phyloP scores from a whole-genome alignment of 2,329 filamentous ascomycete species.

The Penicillium crustosum region DNA sequence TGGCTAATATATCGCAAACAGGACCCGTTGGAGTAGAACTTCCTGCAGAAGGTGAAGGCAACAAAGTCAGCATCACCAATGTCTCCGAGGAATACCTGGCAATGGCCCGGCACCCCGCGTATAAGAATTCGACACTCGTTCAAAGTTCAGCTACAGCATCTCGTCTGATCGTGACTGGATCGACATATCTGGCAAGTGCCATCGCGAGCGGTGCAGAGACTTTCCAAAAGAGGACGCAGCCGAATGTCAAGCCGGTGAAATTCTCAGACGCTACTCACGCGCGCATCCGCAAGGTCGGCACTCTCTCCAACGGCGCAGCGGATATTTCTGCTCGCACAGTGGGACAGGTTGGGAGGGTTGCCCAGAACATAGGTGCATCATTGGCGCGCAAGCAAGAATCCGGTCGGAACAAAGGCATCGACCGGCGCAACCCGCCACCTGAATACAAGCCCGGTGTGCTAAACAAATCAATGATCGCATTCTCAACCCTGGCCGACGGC shows the following conservation, averaged over 20 bases:
- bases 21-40: slow-evolving; percentile 52
- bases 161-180: slow-evolving; percentile 85
- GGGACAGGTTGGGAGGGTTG: slow-evolving; percentile 75
- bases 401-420: slow-evolving; percentile 59
- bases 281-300: slow-evolving; percentile 84
- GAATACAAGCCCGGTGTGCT: slow-evolving; percentile 85
- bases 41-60: slow-evolving; percentile 48
- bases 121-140: slow-evolving; percentile 81
- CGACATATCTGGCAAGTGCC: slow-evolving; percentile 73
- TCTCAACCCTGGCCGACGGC: slow-evolving; percentile 90
- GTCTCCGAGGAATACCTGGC: slow-evolving; percentile 64
- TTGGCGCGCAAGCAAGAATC: slow-evolving; percentile 63
- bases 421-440: slow-evolving; percentile 66
- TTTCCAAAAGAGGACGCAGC: slow-evolving; percentile 78
- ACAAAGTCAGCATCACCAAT: slow-evolving; percentile 49
- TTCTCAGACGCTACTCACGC: slow-evolving; percentile 84
- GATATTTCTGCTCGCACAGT: slow-evolving; percentile 82
- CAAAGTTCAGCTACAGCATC: slow-evolving; percentile 85
- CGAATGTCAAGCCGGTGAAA: slow-evolving; percentile 75
- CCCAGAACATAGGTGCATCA: slow-evolving; percentile 84
- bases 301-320: slow-evolving; percentile 76
- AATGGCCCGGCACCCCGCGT: slow-evolving; percentile 83
- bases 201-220: slow-evolving; percentile 74
- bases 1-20: slow-evolving; percentile 23
- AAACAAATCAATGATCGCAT: slow-evolving; percentile 96